Conservation (phyloP, 176 grass and related monocot species). For the Triticum urartu region DNA sequence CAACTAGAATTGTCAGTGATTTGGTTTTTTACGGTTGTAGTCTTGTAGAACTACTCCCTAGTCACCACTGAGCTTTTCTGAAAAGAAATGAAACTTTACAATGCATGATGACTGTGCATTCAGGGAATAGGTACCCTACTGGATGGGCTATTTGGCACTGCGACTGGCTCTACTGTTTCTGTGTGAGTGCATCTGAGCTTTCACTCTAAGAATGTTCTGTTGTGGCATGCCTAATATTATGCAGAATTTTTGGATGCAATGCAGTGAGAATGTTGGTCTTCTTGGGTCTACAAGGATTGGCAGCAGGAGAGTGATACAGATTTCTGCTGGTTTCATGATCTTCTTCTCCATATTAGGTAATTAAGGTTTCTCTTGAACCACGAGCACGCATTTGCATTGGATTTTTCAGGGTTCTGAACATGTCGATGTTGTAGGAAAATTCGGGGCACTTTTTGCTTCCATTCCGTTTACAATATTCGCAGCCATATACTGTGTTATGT, state of each 20-base stretch:
- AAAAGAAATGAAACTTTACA: not conserved
- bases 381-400: not conserved
- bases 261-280: slow-evolving; percentile 94
- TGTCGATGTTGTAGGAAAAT: slow-evolving; percentile 66
- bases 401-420: slow-evolving; percentile 6
- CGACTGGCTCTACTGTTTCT: slow-evolving; percentile 89
- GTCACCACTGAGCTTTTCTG: not conserved
- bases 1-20: not conserved
- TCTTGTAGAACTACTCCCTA: not conserved
- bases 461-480: slow-evolving; percentile 96
- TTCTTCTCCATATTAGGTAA: slow-evolving; percentile 91
- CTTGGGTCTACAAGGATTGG: slow-evolving; percentile 95
- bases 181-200: slow-evolving; percentile 61
- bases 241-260: slow-evolving; percentile 12
- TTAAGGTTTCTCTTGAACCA: slow-evolving; percentile 23
- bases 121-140: slow-evolving; percentile 90
- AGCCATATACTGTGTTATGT: slow-evolving; percentile 83
- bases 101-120: not conserved
- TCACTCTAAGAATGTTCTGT: not conserved
- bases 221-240: not conserved
- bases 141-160: slow-evolving; percentile 84
- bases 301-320: slow-evolving; percentile 89
- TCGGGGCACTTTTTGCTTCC: slow-evolving; percentile 92
- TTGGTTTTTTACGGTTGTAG: not conserved
- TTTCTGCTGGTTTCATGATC: slow-evolving; percentile 99